phyloP scores from a whole-genome alignment of 495 filamentous ascomycete species.

The Neurospora sp. region DNA sequence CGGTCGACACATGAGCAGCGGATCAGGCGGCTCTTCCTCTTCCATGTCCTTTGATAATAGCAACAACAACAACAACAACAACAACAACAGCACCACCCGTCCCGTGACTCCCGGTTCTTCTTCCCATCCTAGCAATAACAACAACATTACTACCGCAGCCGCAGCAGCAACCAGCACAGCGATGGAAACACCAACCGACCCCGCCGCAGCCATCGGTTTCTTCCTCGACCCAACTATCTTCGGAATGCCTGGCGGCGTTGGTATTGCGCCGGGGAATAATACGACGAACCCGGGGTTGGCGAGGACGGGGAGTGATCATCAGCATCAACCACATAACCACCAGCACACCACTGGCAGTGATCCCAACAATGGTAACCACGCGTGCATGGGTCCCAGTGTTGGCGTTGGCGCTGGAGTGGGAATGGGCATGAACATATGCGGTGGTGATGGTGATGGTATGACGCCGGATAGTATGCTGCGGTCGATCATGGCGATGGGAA shows the following conservation, averaged over 20 bases:
- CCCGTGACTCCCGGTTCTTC: not conserved
- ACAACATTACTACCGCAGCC: not conserved
- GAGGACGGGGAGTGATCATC: not conserved
- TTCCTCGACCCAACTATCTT: not conserved
- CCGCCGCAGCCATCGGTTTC: not conserved
- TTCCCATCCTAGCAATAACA: not conserved
- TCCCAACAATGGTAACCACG: not conserved
- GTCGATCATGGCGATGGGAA: constrained; percentile 35
- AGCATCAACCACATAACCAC: not conserved
- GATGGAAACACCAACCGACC: not conserved
- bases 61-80: not conserved
- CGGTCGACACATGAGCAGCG: constrained; percentile 21
- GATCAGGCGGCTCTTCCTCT: not conserved
- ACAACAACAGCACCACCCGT: not conserved
- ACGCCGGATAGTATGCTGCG: constrained; percentile 41
- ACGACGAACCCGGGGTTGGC: not conserved
- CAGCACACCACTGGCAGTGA: not conserved
- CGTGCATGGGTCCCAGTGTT: not conserved
- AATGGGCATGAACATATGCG: constrained; percentile 19
- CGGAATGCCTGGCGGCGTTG: not conserved
- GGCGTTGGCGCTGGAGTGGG: constrained; percentile 2
- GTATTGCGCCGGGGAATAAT: not conserved
- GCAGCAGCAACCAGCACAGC: not conserved
- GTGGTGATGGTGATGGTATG: constrained; percentile 26
- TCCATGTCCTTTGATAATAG: not conserved